Conservation (phyloP, 495 filamentous ascomycete genomes). For the Eremomyces bilateralis region DNA sequence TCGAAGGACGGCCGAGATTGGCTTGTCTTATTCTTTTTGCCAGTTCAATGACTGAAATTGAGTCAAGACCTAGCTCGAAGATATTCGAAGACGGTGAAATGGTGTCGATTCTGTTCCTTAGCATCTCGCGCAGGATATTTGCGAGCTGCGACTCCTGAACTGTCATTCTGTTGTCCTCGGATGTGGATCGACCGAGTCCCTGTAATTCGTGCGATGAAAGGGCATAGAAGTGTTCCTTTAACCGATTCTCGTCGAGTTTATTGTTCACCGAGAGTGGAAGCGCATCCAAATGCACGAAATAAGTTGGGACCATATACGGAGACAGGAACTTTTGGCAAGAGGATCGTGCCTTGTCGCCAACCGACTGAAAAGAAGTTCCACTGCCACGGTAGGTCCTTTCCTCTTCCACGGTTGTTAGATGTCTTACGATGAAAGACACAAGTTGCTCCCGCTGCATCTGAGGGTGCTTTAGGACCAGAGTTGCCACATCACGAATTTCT, state of each 20-base stretch:
- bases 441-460: constrained; percentile 43
- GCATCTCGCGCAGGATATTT: constrained; percentile 21
- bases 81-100: constrained; percentile 39
- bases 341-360: too few species aligned
- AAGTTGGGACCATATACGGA: constrained; percentile 57
- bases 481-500: constrained; percentile 34
- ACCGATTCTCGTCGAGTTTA: constrained; percentile 43
- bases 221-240: constrained; percentile 34
- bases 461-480: constrained; percentile 40
- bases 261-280: constrained; percentile 55
- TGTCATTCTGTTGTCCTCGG: constrained; percentile 8
- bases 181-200: constrained; percentile 22
- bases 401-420: constrained; percentile 5
- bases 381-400: too few species aligned
- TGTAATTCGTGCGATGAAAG: constrained; percentile 34
- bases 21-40: constrained; percentile 21
- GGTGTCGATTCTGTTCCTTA: constrained; percentile 25
- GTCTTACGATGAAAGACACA: constrained; percentile 40
- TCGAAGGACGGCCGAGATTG: too few species aligned
- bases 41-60: constrained; percentile 53
- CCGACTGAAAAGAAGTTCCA: too few species aligned
- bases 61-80: constrained; percentile 67
- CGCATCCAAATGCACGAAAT: constrained; percentile 37
- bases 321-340: constrained; percentile 41
- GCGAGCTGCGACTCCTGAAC: neutral